Conservation (phyloP, 169 alveolate genomes). For the Pseudocohnilembus persalinus region DNA sequence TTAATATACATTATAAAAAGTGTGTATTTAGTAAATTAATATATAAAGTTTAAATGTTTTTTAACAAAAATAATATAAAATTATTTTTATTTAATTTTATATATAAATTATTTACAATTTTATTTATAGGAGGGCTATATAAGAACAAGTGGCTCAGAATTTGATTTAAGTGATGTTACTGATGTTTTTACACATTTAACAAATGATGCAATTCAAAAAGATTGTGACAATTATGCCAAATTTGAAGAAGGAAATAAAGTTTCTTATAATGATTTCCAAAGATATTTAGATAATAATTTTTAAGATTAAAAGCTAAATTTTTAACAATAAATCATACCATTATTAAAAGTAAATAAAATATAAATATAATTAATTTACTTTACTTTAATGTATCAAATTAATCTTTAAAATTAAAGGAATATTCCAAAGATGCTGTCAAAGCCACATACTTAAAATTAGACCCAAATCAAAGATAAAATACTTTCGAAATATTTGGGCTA, state of each 20-base stretch:
- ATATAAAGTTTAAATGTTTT: no score
- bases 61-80: no score
- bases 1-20: no score
- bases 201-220: conserved; percentile 81
- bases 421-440: conserved; percentile 53
- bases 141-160: conserved; percentile 55
- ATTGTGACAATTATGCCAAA: conserved; percentile 74
- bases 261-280: conserved; percentile 71
- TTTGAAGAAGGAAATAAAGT: conserved; percentile 83
- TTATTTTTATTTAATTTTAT: no score
- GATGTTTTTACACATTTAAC: conserved; percentile 78
- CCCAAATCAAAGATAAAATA: conserved; percentile 58
- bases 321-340: conserved; percentile 66
- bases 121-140: conserved; percentile 69
- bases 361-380: no score
- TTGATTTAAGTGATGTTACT: conserved; percentile 47
- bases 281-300: conserved; percentile 58
- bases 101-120: no score
- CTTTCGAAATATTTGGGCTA: conserved; percentile 82
- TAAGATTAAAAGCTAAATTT: conserved; percentile 57
- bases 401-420: conserved; percentile 45
- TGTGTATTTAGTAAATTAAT: no score
- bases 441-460: conserved; percentile 67
- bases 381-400: neutral
- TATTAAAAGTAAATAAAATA: neutral